Conservation (phyloP, 768 basidiomycete species). For the Coprinopsis cinerea region DNA sequence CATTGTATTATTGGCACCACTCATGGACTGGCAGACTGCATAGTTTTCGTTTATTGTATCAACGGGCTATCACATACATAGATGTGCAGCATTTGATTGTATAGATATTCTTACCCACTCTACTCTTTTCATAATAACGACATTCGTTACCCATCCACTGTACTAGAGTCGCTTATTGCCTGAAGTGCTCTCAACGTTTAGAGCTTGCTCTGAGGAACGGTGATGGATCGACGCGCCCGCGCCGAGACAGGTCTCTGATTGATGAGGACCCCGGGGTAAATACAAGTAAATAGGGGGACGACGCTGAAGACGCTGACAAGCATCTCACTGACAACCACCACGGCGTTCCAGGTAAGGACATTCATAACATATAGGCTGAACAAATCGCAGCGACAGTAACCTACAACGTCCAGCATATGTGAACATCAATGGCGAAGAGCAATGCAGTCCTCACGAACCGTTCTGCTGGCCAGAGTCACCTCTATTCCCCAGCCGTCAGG, state of each 20-base stretch:
- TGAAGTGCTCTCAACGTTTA: no score
- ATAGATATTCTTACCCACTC: background rate
- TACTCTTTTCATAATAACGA: background rate
- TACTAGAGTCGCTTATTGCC: no score
- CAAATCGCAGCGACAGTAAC: no score
- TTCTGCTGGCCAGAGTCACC: conserved; percentile 7
- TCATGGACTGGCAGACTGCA: background rate
- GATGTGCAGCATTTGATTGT: background rate
- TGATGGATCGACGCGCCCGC: background rate
- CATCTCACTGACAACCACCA: background rate
- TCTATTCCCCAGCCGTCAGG: conserved; percentile 25
- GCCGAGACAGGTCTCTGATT: background rate
- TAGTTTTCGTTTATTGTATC: background rate
- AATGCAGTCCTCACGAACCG: background rate
- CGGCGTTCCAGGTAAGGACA: background rate
- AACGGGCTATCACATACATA: background rate
- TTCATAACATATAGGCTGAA: background rate
- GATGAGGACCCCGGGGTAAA: background rate
- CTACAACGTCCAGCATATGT: no score
- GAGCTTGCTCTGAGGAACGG: background rate
- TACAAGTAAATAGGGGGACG: background rate
- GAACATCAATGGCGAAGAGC: background rate
- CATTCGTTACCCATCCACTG: no score
- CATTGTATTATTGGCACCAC: conserved; percentile 1
- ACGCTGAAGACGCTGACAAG: background rate